Percentiles rank a stretch among this genome's conserved stretches.
These are phyloP conservation scores for Plenodomus biglobosus DNA, from an alignment of 2,329 filamentous ascomycete genomes.

Conservation along the genomic window DNA sequence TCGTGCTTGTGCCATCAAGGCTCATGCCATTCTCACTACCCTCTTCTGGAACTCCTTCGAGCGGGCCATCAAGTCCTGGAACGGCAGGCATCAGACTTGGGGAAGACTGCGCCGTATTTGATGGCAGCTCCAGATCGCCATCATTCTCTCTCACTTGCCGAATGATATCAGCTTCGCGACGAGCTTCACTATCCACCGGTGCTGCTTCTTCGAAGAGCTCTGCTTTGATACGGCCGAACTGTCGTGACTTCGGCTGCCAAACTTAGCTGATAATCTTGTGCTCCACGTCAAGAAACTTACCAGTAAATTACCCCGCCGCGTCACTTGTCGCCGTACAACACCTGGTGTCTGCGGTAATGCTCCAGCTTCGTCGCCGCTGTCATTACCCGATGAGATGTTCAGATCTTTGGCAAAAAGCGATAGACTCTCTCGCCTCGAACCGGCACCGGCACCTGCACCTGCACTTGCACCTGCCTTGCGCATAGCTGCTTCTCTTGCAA, in stretches of 20 bases:
- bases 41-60: conserved; percentile 72
- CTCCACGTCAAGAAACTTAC: conserved; percentile 56
- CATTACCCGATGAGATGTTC: conserved; percentile 75
- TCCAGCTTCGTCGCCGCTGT: conserved; percentile 70
- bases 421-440: conserved; percentile 78
- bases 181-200: conserved; percentile 84
- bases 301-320: conserved; percentile 82
- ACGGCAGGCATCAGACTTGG: conserved; percentile 64
- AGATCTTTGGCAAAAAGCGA: conserved; percentile 88
- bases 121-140: conserved; percentile 58
- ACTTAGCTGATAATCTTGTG: conserved; percentile 12
- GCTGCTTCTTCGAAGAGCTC: conserved; percentile 85
- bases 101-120: conserved; percentile 65
- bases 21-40: conserved; percentile 60
- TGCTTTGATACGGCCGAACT: conserved; percentile 88
- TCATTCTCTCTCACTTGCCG: conserved; percentile 93
- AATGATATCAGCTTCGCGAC: conserved; percentile 91
- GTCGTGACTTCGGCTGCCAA: conserved; percentile 86
- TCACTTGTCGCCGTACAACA: conserved; percentile 81
- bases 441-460: conserved; percentile 50
- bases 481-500: conserved; percentile 54
- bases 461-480: conserved; percentile 52
- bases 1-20: conserved; percentile 42
- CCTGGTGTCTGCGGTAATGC: conserved; percentile 60
- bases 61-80: conserved; percentile 57